Base-by-base conservation (phyloP, 2,329 filamentous ascomycete genomes). In the Tolypocladium paradoxum region DNA sequence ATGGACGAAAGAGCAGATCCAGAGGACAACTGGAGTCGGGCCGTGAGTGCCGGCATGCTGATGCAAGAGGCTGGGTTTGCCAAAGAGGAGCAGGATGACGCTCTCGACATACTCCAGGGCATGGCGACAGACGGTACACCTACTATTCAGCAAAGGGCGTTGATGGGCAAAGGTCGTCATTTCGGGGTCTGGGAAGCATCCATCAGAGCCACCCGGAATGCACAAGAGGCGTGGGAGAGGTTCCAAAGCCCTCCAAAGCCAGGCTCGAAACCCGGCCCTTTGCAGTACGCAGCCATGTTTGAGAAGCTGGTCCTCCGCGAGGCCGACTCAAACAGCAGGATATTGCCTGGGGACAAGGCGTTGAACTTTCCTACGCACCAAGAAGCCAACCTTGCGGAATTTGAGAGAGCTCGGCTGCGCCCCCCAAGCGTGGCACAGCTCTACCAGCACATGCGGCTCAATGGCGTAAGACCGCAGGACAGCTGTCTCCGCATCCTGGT, bases 231-330 rank as follows among this genome's bases (percentile, higher is more conserved):
- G 4, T 85, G 82, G 82, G 71, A 70, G 6, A 66, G 70, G 45
- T 76, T 79, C 54, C 69, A 70, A 54, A 62, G 62, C 54, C 70
- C 70, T 1, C 71, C 70, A 2, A 55, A 56, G 37, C 55, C 61
- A 27, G 67, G 59, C 16, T 58, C 67, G 53, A 60, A 59, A 31
- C 74, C 76, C 3, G 69, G 67, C 4, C 54, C 61, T 5, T 58
- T 67, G 16, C 75, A 84, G 48, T 85, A 83, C 60, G 70, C 72
- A 8, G 78, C 79, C 53, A 81, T 85, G 78, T 80, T 85, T 56
- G 63, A 74, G 52, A 85, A 84, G 60, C 69, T 85, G 1, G 65
- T 72, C 20, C 60, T 64, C 18, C 61, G 63, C 35, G 62, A 68
- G 47, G 65, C 57, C 16, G 60, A 63, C n/a, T 45, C 58, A 5